A percentile compares a stretch with the other conserved stretches of the same genome.
These are phyloP conservation scores for Tulasnella calospora DNA, from an alignment of 768 basidiomycete species.

Conservation along the genomic window DNA sequence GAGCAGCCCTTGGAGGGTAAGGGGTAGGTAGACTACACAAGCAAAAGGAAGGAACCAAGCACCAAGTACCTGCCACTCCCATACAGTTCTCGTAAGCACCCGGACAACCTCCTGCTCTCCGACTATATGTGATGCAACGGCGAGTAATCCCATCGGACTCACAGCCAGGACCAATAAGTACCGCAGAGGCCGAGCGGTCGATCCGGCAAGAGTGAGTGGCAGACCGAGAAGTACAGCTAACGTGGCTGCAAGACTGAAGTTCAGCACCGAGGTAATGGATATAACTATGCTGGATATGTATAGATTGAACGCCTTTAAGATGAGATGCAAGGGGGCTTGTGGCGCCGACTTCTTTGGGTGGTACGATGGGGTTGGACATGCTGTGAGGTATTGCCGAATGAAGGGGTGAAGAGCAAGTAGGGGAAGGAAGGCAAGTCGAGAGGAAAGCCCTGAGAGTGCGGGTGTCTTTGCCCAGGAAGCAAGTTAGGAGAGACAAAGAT, in stretches of 20 bases:
- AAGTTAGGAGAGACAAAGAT: neutral
- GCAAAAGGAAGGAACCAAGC: slow-evolving; percentile 82
- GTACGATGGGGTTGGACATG: slow-evolving; percentile 26
- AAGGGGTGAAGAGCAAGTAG: neutral
- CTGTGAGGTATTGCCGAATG: slow-evolving; percentile 12
- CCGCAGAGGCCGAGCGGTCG: slow-evolving; percentile 27
- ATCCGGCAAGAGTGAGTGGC: slow-evolving; percentile 47
- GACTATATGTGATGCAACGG: slow-evolving; percentile 54
- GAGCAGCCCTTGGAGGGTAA: slow-evolving; percentile 65
- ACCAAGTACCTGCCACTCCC: slow-evolving; percentile 73
- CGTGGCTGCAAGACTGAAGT: slow-evolving; percentile 80
- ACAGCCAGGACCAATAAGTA: slow-evolving; percentile 24
- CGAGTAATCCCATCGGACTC: slow-evolving; percentile 29
- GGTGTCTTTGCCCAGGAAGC: neutral
- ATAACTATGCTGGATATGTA: slow-evolving; percentile 83
- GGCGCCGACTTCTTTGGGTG: slow-evolving; percentile 13
- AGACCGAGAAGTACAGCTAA: slow-evolving; percentile 61
- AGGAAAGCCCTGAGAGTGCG: neutral
- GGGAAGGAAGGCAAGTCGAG: neutral
- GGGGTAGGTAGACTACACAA: slow-evolving; percentile 71
- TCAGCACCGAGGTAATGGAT: slow-evolving; percentile 79
- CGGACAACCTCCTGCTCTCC: slow-evolving; percentile 35
- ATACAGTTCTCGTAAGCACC: slow-evolving; percentile 48
- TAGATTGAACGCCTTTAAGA: slow-evolving; percentile 70
- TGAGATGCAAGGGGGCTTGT: slow-evolving; percentile 39